These are phyloP conservation scores for Amesomyces nigricolor DNA, from an alignment of 2,329 filamentous ascomycete genomes.

Conservation along the genomic window DNA sequence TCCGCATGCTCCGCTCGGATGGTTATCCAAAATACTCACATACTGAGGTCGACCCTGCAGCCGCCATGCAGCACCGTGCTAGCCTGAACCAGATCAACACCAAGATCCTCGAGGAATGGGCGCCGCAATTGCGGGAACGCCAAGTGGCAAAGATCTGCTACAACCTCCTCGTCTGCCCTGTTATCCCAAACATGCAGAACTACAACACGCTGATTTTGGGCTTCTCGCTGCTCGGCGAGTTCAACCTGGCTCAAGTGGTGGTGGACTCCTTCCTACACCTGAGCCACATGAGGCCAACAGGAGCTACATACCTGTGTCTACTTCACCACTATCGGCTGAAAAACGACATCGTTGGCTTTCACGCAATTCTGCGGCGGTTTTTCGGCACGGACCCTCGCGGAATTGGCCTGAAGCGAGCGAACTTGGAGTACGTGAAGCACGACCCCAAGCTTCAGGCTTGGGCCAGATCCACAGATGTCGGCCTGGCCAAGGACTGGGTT, in stretches of 20 bases:
- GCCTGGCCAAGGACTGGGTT: conserved; percentile 29
- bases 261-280: conserved; percentile 45
- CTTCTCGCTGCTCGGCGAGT: conserved; percentile 49
- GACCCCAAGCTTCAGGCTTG: conserved; percentile 29
- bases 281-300: conserved; percentile 42
- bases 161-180: conserved; percentile 58
- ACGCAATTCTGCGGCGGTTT: conserved; percentile 41
- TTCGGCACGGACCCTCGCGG: conserved; percentile 40
- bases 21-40: conserved; percentile 32
- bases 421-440: conserved; percentile 30
- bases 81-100: conserved; percentile 25
- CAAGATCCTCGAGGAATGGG: conserved; percentile 28
- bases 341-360: conserved; percentile 39
- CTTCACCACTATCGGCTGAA: conserved; percentile 45
- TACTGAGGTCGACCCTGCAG: conserved; percentile 21
- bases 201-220: conserved; percentile 66
- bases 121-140: conserved; percentile 21
- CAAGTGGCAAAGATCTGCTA: conserved; percentile 49
- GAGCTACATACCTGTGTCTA: conserved; percentile 44
- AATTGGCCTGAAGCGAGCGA: conserved; percentile 35
- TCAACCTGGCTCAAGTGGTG: conserved; percentile 48
- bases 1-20: conserved; percentile 31
- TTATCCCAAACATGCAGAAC: conserved; percentile 60
- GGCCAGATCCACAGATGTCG: conserved; percentile 26
- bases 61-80: conserved; percentile 21